phyloP scores from a whole-genome alignment of 2,329 filamentous ascomycete genomes.

The Alternaria burnsii region DNA sequence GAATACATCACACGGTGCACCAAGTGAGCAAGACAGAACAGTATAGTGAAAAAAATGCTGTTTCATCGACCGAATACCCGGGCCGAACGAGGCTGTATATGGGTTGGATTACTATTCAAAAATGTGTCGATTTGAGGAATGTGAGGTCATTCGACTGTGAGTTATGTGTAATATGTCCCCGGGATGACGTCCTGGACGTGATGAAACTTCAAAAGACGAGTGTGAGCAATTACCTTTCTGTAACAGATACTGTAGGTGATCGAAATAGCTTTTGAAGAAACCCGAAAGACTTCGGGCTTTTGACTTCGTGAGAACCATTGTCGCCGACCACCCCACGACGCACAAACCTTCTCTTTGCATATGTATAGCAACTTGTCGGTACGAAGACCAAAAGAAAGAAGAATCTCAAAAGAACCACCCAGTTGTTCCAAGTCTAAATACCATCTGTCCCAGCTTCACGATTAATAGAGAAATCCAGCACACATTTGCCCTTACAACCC shows the following conservation, averaged over 20 bases:
- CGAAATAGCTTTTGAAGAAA: neutral
- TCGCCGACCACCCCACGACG: constrained; percentile 3
- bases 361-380: constrained; percentile 1
- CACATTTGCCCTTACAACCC: neutral
- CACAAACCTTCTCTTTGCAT: constrained; percentile 2
- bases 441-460: neutral
- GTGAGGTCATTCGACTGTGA: neutral
- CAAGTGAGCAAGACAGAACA: neutral
- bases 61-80: constrained; percentile 3
- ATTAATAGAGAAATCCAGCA: neutral
- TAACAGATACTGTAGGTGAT: neutral
- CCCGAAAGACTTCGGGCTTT: neutral
- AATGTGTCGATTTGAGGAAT: neutral
- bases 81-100: neutral
- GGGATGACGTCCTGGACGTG: neutral
- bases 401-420: neutral
- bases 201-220: neutral
- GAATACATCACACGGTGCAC: neutral
- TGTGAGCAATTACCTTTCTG: neutral
- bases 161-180: neutral
- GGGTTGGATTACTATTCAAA: neutral
- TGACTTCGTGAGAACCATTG: neutral
- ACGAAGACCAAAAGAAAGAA: neutral
- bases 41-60: neutral
- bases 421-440: neutral